Evolutionary conservation across 805 yeast species (phyloP), one percentile per base, ranked within the genome.

Genomic region (Scheffersomyces stipitis): DNA sequence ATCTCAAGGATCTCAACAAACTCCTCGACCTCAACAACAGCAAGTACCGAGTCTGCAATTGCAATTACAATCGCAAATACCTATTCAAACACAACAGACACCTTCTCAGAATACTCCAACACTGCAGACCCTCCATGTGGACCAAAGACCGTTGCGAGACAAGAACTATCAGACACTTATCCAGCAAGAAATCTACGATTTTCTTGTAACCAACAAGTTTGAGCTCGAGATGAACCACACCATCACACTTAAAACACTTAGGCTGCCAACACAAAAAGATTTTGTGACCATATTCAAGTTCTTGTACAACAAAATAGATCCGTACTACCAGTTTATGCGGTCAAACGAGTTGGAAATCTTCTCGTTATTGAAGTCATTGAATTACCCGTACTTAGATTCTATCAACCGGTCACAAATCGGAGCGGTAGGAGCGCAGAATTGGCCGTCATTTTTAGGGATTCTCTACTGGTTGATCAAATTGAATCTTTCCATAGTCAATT

Each of bases 341-440:
- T 71, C 86, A 12, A 73, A 85, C 23, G 96, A 88, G 44, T 71
- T 76, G 32, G 96, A 89, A 44, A 84, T 88, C 3, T 83, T 81
- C 43, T 71, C 75, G 14, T 62, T 86, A 14, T 63, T 89, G 48
- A 82, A 78, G 52, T 71, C 70, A 26, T 57, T 88, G 42, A 77
- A 76, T 33, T 89, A 89, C 51, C 96, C 97, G 1, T 87, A 83
- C 56, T 59, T 87, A 40, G 95, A 85, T 28, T 69, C 86, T 0
- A 80, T 90, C 27, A 86, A 83, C 58, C 82, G 89, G 52, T 83
- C 93, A 1, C 95, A 87, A 54, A 81, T 89, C 26, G 79, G 89
- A 26, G 96, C 96, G 0, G 96, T 87, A 9, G 96, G 96, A 4
- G 95, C 96, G 2, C 80, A 83, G 33, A 81, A 80, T 46, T 89